Conservation (phyloP, 1,284 basidiomycete species). For the Athelia sp. region DNA sequence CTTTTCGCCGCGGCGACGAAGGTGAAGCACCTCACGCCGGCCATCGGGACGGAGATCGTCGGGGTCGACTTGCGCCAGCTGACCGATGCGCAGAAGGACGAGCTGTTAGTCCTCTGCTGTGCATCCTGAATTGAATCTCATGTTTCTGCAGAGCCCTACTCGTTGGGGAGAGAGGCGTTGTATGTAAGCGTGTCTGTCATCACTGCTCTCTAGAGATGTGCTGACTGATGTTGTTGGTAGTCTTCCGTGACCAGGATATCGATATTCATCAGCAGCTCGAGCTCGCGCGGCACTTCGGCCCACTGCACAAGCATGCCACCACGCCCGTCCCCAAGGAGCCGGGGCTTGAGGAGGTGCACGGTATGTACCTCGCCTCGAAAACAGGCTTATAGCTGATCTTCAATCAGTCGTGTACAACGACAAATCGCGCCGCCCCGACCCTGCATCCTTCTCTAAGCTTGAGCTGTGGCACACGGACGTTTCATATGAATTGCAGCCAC, state of each 20-base stretch:
- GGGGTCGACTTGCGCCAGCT: constrained; percentile 63
- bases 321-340: constrained; percentile 67
- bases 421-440: constrained; percentile 62
- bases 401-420: constrained; percentile 68
- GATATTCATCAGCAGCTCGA: constrained; percentile 68
- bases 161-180: constrained; percentile 64
- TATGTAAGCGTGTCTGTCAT: constrained; percentile 43
- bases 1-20: constrained; percentile 53
- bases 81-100: constrained; percentile 57
- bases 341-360: constrained; percentile 75
- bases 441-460: constrained; percentile 64
- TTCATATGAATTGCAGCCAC: constrained; percentile 73
- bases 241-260: constrained; percentile 66
- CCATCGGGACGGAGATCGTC: constrained; percentile 59
- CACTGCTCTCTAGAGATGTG: not conserved
- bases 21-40: constrained; percentile 56
- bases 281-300: constrained; percentile 69
- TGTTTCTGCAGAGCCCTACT: constrained; percentile 47
- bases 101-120: constrained; percentile 37
- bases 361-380: constrained; percentile 33
- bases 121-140: constrained; percentile 4
- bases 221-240: constrained; percentile 29
- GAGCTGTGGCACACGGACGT: constrained; percentile 86
- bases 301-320: constrained; percentile 79
- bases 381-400: not conserved